These are phyloP conservation scores for Diplosphaera chodatii DNA, from an alignment of 139 green algal species.

Conservation along the genomic window DNA sequence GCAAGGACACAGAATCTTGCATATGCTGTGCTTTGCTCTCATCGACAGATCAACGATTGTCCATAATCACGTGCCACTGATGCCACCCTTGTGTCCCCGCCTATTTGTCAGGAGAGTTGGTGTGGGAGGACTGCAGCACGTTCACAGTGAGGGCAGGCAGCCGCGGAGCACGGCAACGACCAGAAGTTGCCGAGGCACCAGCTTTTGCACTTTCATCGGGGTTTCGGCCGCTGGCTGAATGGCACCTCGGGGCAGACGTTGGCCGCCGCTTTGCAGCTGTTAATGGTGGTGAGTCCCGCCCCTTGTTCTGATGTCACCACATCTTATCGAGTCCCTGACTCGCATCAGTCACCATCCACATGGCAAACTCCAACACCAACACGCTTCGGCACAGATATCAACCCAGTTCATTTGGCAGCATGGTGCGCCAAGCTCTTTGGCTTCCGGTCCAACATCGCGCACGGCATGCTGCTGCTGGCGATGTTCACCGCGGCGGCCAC, in stretches of 20 bases:
- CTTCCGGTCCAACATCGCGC: slow-evolving; percentile 18
- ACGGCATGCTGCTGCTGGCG: slow-evolving; percentile 11
- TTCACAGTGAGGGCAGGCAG: neutral
- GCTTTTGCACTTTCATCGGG: no score
- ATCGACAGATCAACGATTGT: no score
- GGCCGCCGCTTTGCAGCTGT: neutral
- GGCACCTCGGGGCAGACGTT: neutral
- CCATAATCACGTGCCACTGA: no score
- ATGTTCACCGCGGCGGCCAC: neutral
- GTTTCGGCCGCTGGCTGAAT: neutral
- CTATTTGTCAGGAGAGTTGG: slow-evolving; percentile 1
- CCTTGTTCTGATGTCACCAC: no score
- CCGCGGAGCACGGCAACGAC: neutral
- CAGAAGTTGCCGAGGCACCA: neutral
- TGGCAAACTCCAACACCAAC: no score
- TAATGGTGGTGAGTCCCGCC: neutral
- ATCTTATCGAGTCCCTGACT: no score
- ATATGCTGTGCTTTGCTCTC: no score
- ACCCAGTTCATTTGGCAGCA: slow-evolving; percentile 16
- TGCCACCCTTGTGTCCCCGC: no score
- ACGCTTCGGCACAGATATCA: no score
- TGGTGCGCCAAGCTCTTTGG: slow-evolving; percentile 7
- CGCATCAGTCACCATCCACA: no score
- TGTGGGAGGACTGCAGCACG: slow-evolving; percentile 11
- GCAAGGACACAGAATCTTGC: no score